Conservation (phyloP, 1,139 yeast species). For the Candida smagusa region DNA sequence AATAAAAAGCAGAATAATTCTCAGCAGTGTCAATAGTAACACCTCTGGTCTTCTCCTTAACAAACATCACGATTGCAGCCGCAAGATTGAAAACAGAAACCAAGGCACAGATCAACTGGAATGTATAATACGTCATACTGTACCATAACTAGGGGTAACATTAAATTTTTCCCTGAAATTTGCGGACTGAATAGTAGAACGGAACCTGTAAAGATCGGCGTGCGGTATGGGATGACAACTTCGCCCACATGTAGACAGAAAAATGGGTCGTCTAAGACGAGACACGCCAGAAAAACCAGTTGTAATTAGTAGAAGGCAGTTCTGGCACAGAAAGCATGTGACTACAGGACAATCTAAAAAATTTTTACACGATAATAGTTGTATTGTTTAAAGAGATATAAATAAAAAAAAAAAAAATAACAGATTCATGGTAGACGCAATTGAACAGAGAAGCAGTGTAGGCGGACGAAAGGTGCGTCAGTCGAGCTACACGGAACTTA, state of each 20-base stretch:
- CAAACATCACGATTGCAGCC: constrained; percentile 20
- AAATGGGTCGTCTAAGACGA: no score
- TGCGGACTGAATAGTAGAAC: no score
- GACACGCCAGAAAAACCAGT: no score
- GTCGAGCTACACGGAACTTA: background rate
- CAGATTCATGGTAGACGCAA: background rate
- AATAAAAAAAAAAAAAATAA: background rate
- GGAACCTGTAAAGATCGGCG: no score
- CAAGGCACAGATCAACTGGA: constrained; percentile 19
- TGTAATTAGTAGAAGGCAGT: no score
- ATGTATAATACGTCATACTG: constrained; percentile 9
- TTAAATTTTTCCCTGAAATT: no score
- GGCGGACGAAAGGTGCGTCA: background rate
- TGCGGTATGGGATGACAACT: no score
- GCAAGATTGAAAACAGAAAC: constrained; percentile 20
- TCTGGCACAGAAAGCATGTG: constrained; percentile 1
- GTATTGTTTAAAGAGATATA: background rate
- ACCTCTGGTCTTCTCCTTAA: constrained; percentile 16
- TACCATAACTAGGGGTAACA: no score
- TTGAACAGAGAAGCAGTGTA: background rate
- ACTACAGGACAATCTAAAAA: constrained; percentile 1
- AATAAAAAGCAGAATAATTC: constrained; percentile 20
- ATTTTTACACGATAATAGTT: background rate
- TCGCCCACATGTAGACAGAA: no score
- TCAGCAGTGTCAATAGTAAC: constrained; percentile 19